Base-by-base conservation (phyloP, 2,329 filamentous ascomycete species). In the Ilyonectria robusta region DNA sequence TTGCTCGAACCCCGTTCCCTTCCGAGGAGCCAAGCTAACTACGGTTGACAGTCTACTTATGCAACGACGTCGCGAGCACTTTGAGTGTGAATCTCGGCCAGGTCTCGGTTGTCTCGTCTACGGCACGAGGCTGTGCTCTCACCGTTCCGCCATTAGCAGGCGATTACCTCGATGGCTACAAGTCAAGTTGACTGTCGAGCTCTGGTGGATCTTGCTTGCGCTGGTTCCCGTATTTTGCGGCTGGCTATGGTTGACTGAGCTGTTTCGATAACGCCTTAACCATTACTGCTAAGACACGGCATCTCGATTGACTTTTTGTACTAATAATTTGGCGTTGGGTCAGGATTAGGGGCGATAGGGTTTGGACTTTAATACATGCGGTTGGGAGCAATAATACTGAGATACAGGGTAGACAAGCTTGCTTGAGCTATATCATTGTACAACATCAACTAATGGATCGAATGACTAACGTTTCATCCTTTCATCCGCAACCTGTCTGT, bases 31-130 rank as follows among this genome's bases (percentile, higher is more conserved):
- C 3, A 2, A 7, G 19, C 8, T 63, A 10, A 72, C 56, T 37
- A 29, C 57, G 26, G 23, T 1, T 21, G 9, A 17, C 40, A 89
- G 87, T 1, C 76, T 89, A 0, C 76, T 91, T 6, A 91, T 91
- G 87, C 84, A 86, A 69, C 82, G 87, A 44, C 83, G 89, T 17
- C 83, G 89, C 62, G 85, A 89, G 66, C 89, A 91, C 70, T 78
- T 87, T 13, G 89, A 91, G 74, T 91, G 89, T 72, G 88, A 90
- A 72, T 86, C 85, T 21, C 81, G 86, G 0, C 87, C 87, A 1
- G 87, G 85, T 1, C 78, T 89, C 1, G 88, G 88, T 4, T 89
- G 88, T 72, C 79, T 89, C 10, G 83, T 89, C 11, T 86, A 84
- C 60, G 85, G 83, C 26, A 89, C 87, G 4, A 72, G 70, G 0